Percentiles rank a stretch among this genome's conserved stretches.
Evolutionary conservation across 1,284 basidiomycete genomes (phyloP).

Genomic region (Cutaneotrichosporon daszewskae): DNA sequence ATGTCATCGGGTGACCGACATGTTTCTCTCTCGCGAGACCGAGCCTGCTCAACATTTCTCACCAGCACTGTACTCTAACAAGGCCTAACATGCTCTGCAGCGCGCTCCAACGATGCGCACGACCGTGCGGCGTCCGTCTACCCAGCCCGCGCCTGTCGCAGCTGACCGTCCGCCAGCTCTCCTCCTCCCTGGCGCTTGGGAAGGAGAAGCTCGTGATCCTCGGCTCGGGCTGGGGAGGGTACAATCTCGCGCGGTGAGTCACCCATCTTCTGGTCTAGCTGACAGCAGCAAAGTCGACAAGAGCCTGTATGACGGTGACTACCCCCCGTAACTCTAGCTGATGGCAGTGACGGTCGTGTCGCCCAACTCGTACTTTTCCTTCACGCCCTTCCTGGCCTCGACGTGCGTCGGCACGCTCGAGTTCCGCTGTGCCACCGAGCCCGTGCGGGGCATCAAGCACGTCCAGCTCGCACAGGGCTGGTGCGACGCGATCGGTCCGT

Average conservation of each 20-base stretch:
- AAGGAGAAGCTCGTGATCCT: constrained; percentile 58
- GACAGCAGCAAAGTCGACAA: constrained; percentile 32
- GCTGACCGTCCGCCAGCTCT: too few species aligned
- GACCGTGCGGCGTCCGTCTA: too few species aligned
- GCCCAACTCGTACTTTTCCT: constrained; percentile 73
- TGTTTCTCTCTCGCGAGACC: too few species aligned
- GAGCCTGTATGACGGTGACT: constrained; percentile 32
- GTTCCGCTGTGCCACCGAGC: constrained; percentile 71
- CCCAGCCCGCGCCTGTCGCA: too few species aligned
- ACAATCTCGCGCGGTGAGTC: constrained; percentile 53
- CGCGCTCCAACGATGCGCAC: too few species aligned
- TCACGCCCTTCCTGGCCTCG: constrained; percentile 70
- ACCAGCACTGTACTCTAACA: too few species aligned
- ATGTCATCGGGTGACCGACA: too few species aligned
- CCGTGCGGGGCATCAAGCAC: constrained; percentile 53
- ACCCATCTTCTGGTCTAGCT: background rate
- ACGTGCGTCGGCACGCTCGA: constrained; percentile 77
- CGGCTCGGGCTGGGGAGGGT: constrained; percentile 80
- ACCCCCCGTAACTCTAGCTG: background rate
- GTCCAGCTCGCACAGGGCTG: constrained; percentile 48
- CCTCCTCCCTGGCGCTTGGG: too few species aligned
- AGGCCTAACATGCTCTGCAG: too few species aligned
- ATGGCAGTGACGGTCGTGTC: constrained; percentile 59
- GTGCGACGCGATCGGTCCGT: constrained; percentile 42
- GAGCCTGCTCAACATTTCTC: too few species aligned